These are phyloP conservation scores for Trichoderma afroharzianum DNA, from an alignment of 2,329 filamentous ascomycete genomes.

Conservation along the genomic window DNA sequence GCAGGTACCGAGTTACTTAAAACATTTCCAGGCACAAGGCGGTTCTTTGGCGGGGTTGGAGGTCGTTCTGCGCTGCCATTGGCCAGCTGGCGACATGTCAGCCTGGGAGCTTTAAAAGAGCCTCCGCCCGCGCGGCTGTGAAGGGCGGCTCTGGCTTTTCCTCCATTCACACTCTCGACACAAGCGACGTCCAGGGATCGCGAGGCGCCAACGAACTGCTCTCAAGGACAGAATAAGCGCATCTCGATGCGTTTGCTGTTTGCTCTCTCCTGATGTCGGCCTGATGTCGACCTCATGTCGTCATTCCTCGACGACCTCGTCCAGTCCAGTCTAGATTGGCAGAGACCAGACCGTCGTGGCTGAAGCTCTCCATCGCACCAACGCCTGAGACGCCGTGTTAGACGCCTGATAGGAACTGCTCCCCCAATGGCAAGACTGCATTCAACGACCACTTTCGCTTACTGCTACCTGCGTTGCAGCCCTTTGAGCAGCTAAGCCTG, in stretches of 20 bases:
- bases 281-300: neutral
- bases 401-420: neutral
- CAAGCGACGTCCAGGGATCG: slow-evolving; percentile 12
- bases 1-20: neutral
- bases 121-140: slow-evolving; percentile 15
- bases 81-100: neutral
- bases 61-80: neutral
- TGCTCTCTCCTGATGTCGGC: neutral
- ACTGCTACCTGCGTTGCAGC: neutral
- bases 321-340: neutral
- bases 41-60: neutral
- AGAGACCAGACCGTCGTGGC: neutral
- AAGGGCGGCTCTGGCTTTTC: slow-evolving; percentile 1
- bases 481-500: neutral
- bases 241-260: neutral
- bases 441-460: neutral
- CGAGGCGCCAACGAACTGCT: slow-evolving; percentile 11
- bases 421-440: neutral
- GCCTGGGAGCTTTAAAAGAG: neutral
- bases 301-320: neutral
- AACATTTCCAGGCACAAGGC: slow-evolving; percentile 1
- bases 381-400: neutral
- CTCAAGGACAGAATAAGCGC: neutral
- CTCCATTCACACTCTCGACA: slow-evolving; percentile 11
- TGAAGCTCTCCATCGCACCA: neutral